Evolutionary conservation across 768 basidiomycete genomes (phyloP).

Genomic region (Candolleomyces aberdarensis): DNA sequence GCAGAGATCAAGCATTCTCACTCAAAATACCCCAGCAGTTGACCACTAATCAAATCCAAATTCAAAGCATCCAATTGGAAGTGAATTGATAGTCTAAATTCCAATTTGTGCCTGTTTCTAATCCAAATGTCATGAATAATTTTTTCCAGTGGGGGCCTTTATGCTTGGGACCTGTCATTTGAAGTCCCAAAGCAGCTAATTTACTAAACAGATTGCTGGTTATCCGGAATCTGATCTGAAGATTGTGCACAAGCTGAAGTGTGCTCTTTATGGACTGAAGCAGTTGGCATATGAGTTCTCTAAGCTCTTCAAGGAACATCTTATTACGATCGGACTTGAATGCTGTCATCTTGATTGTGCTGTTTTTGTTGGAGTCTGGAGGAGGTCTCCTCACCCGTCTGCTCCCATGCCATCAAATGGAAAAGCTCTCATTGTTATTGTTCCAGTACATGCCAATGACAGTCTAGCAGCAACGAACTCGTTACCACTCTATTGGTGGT

Average conservation of each 20-base stretch:
- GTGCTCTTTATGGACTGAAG: conserved; percentile 1
- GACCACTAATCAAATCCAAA: too few species aligned
- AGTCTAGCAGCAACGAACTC: conserved; percentile 3
- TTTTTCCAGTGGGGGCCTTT: too few species aligned
- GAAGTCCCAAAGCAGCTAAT: too few species aligned
- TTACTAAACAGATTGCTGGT: conserved; percentile 1
- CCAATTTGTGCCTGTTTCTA: too few species aligned
- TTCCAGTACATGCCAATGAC: conserved; percentile 7
- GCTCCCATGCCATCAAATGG: neutral
- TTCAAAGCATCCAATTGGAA: too few species aligned
- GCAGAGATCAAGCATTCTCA: too few species aligned
- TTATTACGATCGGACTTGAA: neutral
- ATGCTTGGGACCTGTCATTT: too few species aligned
- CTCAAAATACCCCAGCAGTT: too few species aligned
- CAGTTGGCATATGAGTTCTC: conserved; percentile 3
- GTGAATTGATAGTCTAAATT: too few species aligned
- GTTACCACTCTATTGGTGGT: conserved; percentile 3
- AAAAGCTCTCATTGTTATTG: neutral
- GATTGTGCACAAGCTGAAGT: neutral
- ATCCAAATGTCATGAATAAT: too few species aligned
- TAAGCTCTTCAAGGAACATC: neutral
- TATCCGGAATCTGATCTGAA: neutral
- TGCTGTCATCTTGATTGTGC: conserved; percentile 3
- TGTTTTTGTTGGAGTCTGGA: conserved; percentile 1
- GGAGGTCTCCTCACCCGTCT: neutral